Evolutionary conservation across 169 alveolate species (phyloP), one percentile per base, ranked within the genome.

Genomic region (Plasmodium sp.): DNA sequence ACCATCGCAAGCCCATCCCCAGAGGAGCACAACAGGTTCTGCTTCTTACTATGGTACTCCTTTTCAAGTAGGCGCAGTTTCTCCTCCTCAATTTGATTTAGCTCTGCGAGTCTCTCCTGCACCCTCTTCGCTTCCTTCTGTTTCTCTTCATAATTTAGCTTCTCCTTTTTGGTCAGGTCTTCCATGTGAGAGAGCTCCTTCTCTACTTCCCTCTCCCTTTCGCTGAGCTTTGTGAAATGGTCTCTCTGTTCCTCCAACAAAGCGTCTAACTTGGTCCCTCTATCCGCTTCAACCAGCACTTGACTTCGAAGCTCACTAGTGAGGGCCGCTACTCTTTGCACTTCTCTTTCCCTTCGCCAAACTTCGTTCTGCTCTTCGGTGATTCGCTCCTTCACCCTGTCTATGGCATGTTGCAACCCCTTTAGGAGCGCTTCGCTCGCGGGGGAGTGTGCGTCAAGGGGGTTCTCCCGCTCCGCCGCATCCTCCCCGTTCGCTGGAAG

Each of bases 341-440:
- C 9, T 71, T 91, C 91, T 90, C 90, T 80, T 74, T 90, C 83
- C 36, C 4, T 82, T 94, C 96, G 73, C 95, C 97, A 84, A 92
- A 95, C 39, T 82, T 96, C 43, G 79, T 93, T 67, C 73, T 97
- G 90, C 95, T 96, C 96, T 96, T 97, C 98, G 93, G 96, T 45
- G 92, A 96, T 91, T 96, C 92, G 81, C 84, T 58, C 77, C 72
- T 58, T 86, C 31, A 62, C 12, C 3, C 71, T 1, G 22, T 90
- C 90, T 62, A 90, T 48, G 12, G 71, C 43, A 1, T 3, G 12
- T 22, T 80, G 84, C 48, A 90, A 6, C 22, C 58, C 48, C 33
- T 16, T 80, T 3, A 75, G 14, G 22, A 90, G 2, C 3, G 56
- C 1, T 22, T 75, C 62, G 4, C 48, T 48, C 18, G 27, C 18